A percentile compares a stretch with the other conserved stretches of the same genome.
Evolutionary conservation across 305 asterid genomes (phyloP).

Genomic region (Ajuga reptans): DNA sequence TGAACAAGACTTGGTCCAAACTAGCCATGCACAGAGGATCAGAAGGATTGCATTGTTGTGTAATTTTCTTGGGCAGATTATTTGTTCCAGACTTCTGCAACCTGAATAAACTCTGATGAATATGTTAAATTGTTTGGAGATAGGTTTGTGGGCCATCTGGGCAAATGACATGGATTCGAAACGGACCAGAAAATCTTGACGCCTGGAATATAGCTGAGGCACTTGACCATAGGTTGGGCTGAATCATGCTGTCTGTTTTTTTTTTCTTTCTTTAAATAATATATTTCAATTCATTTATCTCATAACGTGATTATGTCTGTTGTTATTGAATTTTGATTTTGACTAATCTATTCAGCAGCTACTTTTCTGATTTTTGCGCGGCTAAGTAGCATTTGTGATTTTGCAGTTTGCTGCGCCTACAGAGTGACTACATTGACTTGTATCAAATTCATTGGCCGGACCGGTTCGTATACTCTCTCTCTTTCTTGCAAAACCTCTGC

Average conservation of each 20-base stretch:
- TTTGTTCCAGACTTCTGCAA: slow-evolving; percentile 8
- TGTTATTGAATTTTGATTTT: neutral
- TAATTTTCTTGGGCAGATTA: neutral
- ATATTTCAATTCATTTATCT: slow-evolving; percentile 7
- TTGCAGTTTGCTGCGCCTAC: slow-evolving; percentile 65
- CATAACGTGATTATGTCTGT: neutral
- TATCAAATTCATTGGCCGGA: slow-evolving; percentile 98
- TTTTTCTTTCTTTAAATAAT: neutral
- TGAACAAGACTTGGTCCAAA: neutral
- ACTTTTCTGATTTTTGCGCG: slow-evolving; percentile 13
- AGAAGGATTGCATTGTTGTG: neutral
- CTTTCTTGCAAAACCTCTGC: slow-evolving; percentile 15
- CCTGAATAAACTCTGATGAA: slow-evolving; percentile 16
- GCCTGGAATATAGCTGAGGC: slow-evolving; percentile 67
- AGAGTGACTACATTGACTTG: slow-evolving; percentile 72
- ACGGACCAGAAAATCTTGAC: slow-evolving; percentile 72
- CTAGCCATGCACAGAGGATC: neutral
- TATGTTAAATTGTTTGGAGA: slow-evolving; percentile 19
- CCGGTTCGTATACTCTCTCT: slow-evolving; percentile 59
- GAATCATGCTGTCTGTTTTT: neutral
- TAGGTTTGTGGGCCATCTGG: slow-evolving; percentile 95
- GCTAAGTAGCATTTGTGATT: slow-evolving; percentile 14
- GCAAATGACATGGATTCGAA: slow-evolving; percentile 87
- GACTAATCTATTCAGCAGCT: neutral
- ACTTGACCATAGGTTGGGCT: slow-evolving; percentile 63